Base-by-base conservation (phyloP, 257 asterid genomes). In the Avicennia marina region DNA sequence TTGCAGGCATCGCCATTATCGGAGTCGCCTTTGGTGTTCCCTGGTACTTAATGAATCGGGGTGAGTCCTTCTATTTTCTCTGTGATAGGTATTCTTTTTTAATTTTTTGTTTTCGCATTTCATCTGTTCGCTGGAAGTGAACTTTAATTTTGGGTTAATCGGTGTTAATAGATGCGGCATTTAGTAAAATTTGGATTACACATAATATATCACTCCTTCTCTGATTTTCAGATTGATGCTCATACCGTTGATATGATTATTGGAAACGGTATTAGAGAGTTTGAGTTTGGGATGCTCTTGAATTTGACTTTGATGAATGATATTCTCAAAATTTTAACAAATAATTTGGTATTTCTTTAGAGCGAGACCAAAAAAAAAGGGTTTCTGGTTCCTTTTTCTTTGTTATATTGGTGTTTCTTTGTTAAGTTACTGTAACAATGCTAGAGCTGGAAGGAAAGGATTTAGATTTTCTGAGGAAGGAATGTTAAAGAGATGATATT, bases 21-120 rank as follows among this genome's bases (percentile, higher is more conserved):
- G 72, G 93, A 16, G 79, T 70, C 64, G 22, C 83, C 69, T 80
- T 85, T 63, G 93, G 87, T 22, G 77, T 85, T 51, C 96, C 98
- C 1, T 91, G 96, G 96, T 91, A 91, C 80, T 56, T 79, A 55
- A 85, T 77, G 95, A 85, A 54, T 75, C 80, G 75, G 69, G 96
- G 98, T 89, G 32, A 40, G 75, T 54, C 31, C 11, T 11, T 46
- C 50, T 7, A 16, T 36, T 33, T 1, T 36, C 5, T 7, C 53
- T 15, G 15, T 41, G 67, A 56, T 63, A 41, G 40, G 75, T 65
- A 25, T 41, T 22, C 7, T 40, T 9, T 8, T 42, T 2, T 7
- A 2, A 43, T 16, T 43, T 43, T 20, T 16, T 11, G 49, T 38
- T n/a, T n/a, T 7, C 20, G 49, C 20, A 5, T 31, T 64, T 56